A percentile compares a stretch with the other conserved stretches of the same genome.
These are phyloP conservation scores for Fusarium pseudoanthophilum DNA, from an alignment of 2,329 filamentous ascomycete species.

Conservation along the genomic window DNA sequence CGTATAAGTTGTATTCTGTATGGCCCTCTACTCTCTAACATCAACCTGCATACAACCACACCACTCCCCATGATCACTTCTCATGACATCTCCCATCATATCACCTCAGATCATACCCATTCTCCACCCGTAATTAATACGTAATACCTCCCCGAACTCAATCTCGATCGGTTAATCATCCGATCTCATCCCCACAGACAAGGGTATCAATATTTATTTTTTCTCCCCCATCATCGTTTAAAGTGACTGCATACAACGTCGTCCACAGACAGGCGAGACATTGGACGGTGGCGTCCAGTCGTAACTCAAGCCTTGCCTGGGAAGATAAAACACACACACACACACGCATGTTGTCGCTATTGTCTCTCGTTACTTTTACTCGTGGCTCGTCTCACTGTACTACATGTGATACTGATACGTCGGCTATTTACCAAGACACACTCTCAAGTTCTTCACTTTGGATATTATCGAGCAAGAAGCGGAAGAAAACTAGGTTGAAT, in stretches of 20 bases:
- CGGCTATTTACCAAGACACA: slow-evolving; percentile 20
- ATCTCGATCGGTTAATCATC: slow-evolving; percentile 1
- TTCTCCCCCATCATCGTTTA: neutral
- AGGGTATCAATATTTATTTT: neutral
- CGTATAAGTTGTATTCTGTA: neutral
- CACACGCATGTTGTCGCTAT: neutral
- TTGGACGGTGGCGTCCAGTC: slow-evolving; percentile 34
- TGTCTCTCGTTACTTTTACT: slow-evolving; percentile 32
- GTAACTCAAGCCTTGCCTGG: slow-evolving; percentile 25
- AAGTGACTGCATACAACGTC: slow-evolving; percentile 13
- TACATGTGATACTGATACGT: slow-evolving; percentile 1
- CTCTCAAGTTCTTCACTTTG: neutral
- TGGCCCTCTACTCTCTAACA: neutral
- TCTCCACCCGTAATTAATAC: neutral
- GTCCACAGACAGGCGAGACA: slow-evolving; percentile 32
- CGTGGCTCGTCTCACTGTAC: slow-evolving; percentile 23
- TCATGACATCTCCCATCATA: neutral
- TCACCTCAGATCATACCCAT: neutral
- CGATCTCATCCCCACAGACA: slow-evolving; percentile 5
- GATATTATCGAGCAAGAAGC: neutral
- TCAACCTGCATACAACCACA: neutral
- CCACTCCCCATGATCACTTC: neutral
- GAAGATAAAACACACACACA: neutral
- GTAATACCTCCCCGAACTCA: neutral
- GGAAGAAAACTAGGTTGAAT: neutral